A percentile compares a stretch with the other conserved stretches of the same genome.
These are phyloP conservation scores for Claviceps fusiformis DNA, from an alignment of 2,329 filamentous ascomycete species.

Conservation along the genomic window DNA sequence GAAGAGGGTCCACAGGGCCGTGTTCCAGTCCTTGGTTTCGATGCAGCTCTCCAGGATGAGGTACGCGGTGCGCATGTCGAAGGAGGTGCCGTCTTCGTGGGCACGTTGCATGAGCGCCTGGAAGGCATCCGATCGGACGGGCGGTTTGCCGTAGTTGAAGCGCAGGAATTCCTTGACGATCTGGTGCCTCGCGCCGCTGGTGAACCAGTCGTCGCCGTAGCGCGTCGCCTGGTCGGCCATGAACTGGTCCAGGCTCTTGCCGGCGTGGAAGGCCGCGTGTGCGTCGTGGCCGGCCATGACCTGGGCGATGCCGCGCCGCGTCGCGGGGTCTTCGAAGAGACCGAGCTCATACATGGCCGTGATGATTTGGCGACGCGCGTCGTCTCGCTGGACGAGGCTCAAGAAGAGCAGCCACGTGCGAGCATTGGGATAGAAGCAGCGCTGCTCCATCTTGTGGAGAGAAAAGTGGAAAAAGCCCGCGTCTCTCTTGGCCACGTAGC, in stretches of 20 bases:
- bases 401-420: slow-evolving; percentile 36
- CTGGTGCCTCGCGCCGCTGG: slow-evolving; percentile 19
- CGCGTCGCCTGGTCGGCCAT: slow-evolving; percentile 25
- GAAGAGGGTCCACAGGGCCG: slow-evolving; percentile 18
- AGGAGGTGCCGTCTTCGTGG: slow-evolving; percentile 9
- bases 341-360: slow-evolving; percentile 32
- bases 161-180: slow-evolving; percentile 30
- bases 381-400: slow-evolving; percentile 43
- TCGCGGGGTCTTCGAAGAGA: slow-evolving; percentile 24
- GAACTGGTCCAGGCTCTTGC: slow-evolving; percentile 23
- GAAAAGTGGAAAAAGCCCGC: slow-evolving; percentile 26
- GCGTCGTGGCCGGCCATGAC: slow-evolving; percentile 31
- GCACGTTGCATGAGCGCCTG: slow-evolving; percentile 15
- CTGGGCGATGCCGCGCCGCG: slow-evolving; percentile 24
- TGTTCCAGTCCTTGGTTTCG: slow-evolving; percentile 16
- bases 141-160: slow-evolving; percentile 18
- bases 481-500: slow-evolving; percentile 26
- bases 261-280: slow-evolving; percentile 25
- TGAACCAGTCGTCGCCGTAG: slow-evolving; percentile 35
- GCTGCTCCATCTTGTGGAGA: slow-evolving; percentile 26
- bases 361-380: slow-evolving; percentile 33
- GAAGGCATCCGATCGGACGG: slow-evolving; percentile 14
- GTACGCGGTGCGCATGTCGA: slow-evolving; percentile 23
- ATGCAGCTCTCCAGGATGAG: slow-evolving; percentile 22
- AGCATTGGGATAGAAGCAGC: slow-evolving; percentile 26